A percentile compares a stretch with the other conserved stretches of the same genome.
phyloP scores from a whole-genome alignment of 352 stramenopile genomes.

The Phytopythium oedochilum region DNA sequence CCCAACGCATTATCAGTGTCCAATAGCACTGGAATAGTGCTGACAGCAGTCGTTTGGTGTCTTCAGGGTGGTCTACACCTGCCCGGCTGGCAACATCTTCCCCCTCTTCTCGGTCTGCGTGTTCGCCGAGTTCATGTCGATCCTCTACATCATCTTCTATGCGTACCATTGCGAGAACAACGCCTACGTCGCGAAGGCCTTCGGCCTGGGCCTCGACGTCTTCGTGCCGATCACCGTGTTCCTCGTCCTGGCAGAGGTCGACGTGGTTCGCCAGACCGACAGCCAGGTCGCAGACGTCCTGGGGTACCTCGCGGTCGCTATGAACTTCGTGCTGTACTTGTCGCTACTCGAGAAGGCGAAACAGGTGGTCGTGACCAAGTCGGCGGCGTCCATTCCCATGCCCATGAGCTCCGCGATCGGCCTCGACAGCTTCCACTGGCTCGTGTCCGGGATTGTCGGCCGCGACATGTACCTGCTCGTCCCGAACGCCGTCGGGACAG shows the following conservation, averaged over 20 bases:
- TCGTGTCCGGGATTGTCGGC: conserved; percentile 27
- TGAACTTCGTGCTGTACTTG: conserved; percentile 18
- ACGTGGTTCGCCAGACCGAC: not conserved
- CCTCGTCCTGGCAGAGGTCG: not conserved
- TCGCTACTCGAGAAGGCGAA: conserved; percentile 26
- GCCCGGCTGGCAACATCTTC: conserved; percentile 16
- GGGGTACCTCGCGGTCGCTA: not conserved
- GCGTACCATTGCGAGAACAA: conserved; percentile 19
- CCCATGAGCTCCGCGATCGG: conserved; percentile 16
- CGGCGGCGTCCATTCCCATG: conserved; percentile 19
- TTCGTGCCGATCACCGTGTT: not conserved
- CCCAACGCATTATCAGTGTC: no score
- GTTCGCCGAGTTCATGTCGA: conserved; percentile 20
- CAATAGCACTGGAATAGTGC: no score
- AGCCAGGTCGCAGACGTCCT: not conserved
- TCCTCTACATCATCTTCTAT: conserved; percentile 31
- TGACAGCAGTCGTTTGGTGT: no score
- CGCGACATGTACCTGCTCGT: conserved; percentile 33
- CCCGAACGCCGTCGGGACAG: conserved; percentile 16
- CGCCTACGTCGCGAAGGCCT: conserved; percentile 3
- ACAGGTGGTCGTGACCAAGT: conserved; percentile 23
- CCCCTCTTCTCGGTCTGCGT: conserved; percentile 20
- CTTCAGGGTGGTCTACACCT: conserved; percentile 1
- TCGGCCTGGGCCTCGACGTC: not conserved
- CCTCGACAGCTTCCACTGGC: conserved; percentile 25